Evolutionary conservation across 176 grass and related monocot genomes (phyloP).

Genomic region (Avena insularis): DNA sequence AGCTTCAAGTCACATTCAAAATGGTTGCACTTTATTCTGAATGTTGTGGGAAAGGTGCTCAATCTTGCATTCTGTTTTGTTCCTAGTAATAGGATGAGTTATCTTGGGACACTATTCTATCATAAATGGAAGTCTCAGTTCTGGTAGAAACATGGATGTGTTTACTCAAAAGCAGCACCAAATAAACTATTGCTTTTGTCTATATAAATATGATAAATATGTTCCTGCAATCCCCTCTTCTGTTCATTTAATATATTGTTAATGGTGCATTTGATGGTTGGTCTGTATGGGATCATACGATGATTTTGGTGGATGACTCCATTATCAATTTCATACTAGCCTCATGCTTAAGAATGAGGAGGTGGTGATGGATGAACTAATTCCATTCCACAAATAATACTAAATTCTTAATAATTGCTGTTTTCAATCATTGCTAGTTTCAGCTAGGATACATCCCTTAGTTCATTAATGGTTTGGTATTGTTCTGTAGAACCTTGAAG

Average conservation of each 20-base stretch:
- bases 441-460: background rate
- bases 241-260: background rate
- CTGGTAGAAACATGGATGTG: background rate
- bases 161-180: background rate
- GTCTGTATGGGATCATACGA: background rate
- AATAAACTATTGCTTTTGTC: background rate
- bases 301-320: background rate
- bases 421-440: slow-evolving; percentile 9
- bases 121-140: background rate
- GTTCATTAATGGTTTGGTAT: slow-evolving; percentile 25
- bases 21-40: background rate
- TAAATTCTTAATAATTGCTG: background rate
- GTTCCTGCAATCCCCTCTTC: background rate
- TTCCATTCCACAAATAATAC: background rate
- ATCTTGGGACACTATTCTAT: background rate
- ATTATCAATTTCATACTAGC: background rate
- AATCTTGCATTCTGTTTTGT: background rate
- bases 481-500: slow-evolving; percentile 66
- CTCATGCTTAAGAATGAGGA: background rate
- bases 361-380: background rate
- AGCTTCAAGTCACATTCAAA: background rate
- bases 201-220: background rate
- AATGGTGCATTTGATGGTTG: background rate
- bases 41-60: background rate
- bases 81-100: slow-evolving; percentile 3